phyloP scores from a whole-genome alignment of 345 rosid species.

The Salix suchowensis region DNA sequence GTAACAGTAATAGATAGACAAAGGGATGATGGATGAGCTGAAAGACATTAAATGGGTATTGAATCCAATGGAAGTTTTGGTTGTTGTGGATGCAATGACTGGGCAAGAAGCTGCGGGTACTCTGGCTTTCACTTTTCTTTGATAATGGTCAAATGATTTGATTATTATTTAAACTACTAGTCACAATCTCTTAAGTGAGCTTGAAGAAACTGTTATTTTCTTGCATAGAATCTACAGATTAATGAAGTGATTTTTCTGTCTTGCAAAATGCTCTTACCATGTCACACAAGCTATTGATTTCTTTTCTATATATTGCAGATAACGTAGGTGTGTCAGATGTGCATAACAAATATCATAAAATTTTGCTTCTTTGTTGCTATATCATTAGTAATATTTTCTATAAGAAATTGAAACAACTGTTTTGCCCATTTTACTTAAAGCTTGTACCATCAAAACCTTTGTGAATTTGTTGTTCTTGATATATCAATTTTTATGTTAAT shows the following conservation, averaged over 20 bases:
- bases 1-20: conserved; percentile 61
- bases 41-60: conserved; percentile 78
- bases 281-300: not conserved
- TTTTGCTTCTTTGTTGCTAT: not conserved
- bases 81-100: conserved; percentile 98
- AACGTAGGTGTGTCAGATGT: no score
- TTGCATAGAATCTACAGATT: not conserved
- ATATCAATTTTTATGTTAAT: not conserved
- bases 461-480: not conserved
- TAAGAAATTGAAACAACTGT: not conserved
- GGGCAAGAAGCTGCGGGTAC: conserved; percentile 99
- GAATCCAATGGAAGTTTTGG: conserved; percentile 88
- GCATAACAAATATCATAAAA: no score
- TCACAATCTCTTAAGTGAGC: not conserved
- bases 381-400: not conserved
- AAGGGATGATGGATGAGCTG: conserved; percentile 95
- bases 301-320: not conserved
- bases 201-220: no score
- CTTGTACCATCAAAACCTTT: not conserved
- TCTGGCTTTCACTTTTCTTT: not conserved
- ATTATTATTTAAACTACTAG: not conserved
- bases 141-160: not conserved
- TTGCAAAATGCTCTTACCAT: not conserved
- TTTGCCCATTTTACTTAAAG: not conserved
- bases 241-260: not conserved